Base-by-base conservation (phyloP, 352 stramenopile genomes). In the Pythium myriotylum region DNA sequence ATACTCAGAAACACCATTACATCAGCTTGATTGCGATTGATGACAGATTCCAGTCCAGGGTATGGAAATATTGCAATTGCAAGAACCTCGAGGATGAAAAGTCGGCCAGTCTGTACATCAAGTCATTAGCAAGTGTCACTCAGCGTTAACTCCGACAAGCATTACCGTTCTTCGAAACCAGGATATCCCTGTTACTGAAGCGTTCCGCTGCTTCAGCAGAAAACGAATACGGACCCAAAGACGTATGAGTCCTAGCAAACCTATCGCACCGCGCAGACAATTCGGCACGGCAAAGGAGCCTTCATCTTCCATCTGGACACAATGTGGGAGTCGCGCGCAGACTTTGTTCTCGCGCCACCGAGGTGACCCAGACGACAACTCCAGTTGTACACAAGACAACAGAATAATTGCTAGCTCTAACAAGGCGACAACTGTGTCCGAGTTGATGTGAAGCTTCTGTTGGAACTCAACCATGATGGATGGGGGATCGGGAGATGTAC, bases 331-430 rank as follows among this genome's bases (percentile, higher is more conserved):
- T 0, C 53, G 22, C 22, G 33, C 32, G 46, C 79, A 91, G 12
- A 60, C 68, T 10, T 76, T 64, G 50, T 86, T 89, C 49, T 88
- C 75, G 2, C 77, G 73, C 78, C 78, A 88, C 12, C 73, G 54
- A 4, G 76, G 43, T 3, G 62, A 74, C 5, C 49, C 55, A 12
- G 70, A 78, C 2, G 71, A 76, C 12, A 77, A 39, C 6, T 77
- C 62, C 4, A 88, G 56, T 53, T 88, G 78, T 3, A 72, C 52
- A n/a, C 68, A 32, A 3, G 78, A 82, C 5, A 78, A 29, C 33
- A 77, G 32, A 35, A 82, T 71, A 41, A 88, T 85, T 23, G 56
- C 29, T 20, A 81, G 61, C 60, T 88, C 78, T 1, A 88, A 49
- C 0, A 26, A 23, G 1, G 76, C 68, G n/a, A 84, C 72, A 13